Evolutionary conservation across 305 asterid species (phyloP), one percentile per base, ranked within the genome.

Genomic region (Rubia tinctorum): DNA sequence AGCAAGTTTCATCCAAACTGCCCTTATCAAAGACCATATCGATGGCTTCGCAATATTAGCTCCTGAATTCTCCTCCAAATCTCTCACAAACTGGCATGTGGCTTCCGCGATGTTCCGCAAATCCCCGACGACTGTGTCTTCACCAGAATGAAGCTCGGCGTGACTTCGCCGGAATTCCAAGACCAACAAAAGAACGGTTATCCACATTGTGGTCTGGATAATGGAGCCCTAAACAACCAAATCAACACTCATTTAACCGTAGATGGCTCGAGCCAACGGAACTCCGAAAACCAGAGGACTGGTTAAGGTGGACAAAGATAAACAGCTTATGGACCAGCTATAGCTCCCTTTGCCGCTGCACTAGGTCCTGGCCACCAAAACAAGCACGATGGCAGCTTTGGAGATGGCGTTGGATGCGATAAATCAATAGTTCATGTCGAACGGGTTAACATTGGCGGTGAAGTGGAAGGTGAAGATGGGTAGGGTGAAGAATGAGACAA

Each of bases 381-480:
- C 84, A 2, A 43, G 9, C 0, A 80, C 84, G 3, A 89, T 79
- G 7, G 86, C 70, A 8, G 73, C 81, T 76, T 89, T 89, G 42
- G 95, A 83, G 10, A 89, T 75, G 8, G 68, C 88, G 76, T 87
- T 92, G 0, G 89, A 88, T 0, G 79, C 88, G 34, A 86, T 74
- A 77, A 86, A 83, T 0, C 30, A 37, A 34, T 79, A 84, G 79
- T 87, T 89, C 95, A 84, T 87, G 27, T 78, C 66, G 84, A 81
- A 89, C 0, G 92, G 95, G 66, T 89, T 89, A 4, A 83, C 82
- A 8, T 78, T 82, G 7, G 90, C 83, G 0, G 89, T 77, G 83
- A 89, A 89, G 71, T 89, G 86, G 8, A 89, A 82, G 15, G 81
- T 79, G 82, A 89, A 89, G 25, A 87, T 75, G 1, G 95, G 95